phyloP scores from a whole-genome alignment of 768 basidiomycete genomes.

The Tylopilus vinaceipallidus region DNA sequence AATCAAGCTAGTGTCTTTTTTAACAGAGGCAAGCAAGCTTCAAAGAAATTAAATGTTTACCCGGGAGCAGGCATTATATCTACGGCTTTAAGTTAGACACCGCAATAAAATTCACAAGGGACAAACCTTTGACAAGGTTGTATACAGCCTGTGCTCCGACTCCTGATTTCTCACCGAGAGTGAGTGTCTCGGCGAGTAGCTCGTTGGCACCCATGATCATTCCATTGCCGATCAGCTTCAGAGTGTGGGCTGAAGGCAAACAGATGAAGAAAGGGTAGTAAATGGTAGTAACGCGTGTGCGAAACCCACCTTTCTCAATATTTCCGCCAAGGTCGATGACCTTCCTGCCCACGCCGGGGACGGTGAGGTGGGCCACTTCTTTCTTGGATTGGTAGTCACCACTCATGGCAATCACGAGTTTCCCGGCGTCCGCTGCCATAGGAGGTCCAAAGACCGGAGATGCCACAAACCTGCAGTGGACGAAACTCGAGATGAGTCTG shows the following conservation, averaged over 20 bases:
- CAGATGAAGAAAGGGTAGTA: neutral
- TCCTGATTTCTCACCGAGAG: conserved; percentile 81
- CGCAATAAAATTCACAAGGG: neutral
- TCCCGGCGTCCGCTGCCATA: conserved; percentile 57
- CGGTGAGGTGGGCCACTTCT: conserved; percentile 70
- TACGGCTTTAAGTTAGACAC: conserved; percentile 27
- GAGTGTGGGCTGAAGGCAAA: conserved; percentile 49
- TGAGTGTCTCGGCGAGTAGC: conserved; percentile 78
- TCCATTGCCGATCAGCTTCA: conserved; percentile 81
- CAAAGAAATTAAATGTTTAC: conserved; percentile 31
- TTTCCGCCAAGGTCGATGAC: conserved; percentile 82
- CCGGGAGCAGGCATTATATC: conserved; percentile 69
- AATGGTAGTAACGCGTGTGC: neutral
- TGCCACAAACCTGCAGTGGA: conserved; percentile 63
- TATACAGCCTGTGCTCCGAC: conserved; percentile 63
- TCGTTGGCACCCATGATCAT: conserved; percentile 77
- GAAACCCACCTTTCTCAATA: conserved; percentile 73
- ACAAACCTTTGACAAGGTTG: conserved; percentile 54
- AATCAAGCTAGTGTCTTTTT: conserved; percentile 39
- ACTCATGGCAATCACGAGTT: conserved; percentile 73
- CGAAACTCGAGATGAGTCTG: conserved; percentile 53
- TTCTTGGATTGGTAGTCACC: conserved; percentile 84
- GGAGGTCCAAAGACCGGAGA: conserved; percentile 81
- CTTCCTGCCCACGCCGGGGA: conserved; percentile 77
- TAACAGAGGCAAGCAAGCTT: conserved; percentile 1